Evolutionary conservation across 2,329 filamentous ascomycete genomes (phyloP), one percentile per base, ranked within the genome.

Genomic region (Hansfordia pulvinata): DNA sequence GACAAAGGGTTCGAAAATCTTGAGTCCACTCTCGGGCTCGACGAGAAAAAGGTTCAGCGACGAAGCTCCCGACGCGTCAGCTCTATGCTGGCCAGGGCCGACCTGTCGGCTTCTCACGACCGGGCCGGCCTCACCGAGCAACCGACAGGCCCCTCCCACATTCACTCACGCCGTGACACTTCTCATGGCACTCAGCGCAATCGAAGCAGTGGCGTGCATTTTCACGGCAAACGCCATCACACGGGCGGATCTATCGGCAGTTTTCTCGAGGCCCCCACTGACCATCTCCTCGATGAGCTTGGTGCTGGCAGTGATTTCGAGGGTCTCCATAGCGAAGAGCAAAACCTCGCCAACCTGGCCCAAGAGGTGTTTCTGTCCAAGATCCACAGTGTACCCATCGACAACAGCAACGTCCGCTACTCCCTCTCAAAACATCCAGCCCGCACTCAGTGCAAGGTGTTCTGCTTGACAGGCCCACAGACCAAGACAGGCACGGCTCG

Each of bases 21-120:
- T 22, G 77, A 76, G 3, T 66, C 77, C 3, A 71, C 77, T 1
- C 53, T 88, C n/a, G 79, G 81, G 29, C 68, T 79, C 21, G 78
- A 84, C 30, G 65, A 64, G 29, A 60, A 56, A 8, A 59, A 62
- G 10, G 59, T 60, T 9, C 64, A 63, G 1, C 56, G 71, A 27
- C 60, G 71, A 32, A 71, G 70, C 34, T 77, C 72, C 11, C 73
- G 90, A 22, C 72, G 90, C 26, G 79, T 96, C 15, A 98, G 90
- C 56, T 96, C 88, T 10, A 69, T 93, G 54, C 62, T 94, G 28
- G 86, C 86, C 10, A 69, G 88, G 41, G 80, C 82, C 17, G 88
- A 94, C 46, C 59, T 94, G 12, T 88, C 83, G 1, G 77, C 82
- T 8, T 90, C 78, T 10, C 81, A 88, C 37, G 85, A 93, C 39